A percentile compares a stretch with the other conserved stretches of the same genome.
Conservation (phyloP, 768 basidiomycete genomes). For the Hortiboletus flavorubellus region DNA sequence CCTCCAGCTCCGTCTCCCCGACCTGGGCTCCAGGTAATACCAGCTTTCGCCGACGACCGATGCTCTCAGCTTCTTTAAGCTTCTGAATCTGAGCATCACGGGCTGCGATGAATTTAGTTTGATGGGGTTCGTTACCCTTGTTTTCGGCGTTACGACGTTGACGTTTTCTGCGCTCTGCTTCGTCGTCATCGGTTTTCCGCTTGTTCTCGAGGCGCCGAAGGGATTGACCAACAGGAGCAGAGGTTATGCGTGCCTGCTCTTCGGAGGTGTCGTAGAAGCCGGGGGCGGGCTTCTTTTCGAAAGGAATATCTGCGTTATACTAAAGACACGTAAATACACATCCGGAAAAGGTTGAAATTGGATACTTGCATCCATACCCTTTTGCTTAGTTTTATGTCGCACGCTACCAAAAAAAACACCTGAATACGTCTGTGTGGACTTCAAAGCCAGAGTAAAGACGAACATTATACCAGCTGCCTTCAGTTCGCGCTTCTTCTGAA, state of each 20-base stretch:
- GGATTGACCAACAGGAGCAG: slow-evolving; percentile 90
- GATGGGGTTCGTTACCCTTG: slow-evolving; percentile 68
- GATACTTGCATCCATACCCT: slow-evolving; percentile 89
- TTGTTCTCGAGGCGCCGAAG: slow-evolving; percentile 94
- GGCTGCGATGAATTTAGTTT: slow-evolving; percentile 95
- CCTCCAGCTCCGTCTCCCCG: slow-evolving; percentile 90
- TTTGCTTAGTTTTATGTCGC: slow-evolving; percentile 92
- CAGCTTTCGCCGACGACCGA: slow-evolving; percentile 82
- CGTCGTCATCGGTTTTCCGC: slow-evolving; percentile 90
- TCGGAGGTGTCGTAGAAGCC: slow-evolving; percentile 98
- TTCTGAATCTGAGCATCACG: slow-evolving; percentile 98
- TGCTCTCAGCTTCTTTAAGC: slow-evolving; percentile 95
- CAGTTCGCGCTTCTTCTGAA: slow-evolving; percentile 97
- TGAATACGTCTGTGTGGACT: slow-evolving; percentile 1
- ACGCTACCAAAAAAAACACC: slow-evolving; percentile 46
- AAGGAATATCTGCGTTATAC: slow-evolving; percentile 99
- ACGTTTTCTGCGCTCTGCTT: slow-evolving; percentile 89
- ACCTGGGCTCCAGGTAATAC: slow-evolving; percentile 88
- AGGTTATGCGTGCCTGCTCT: slow-evolving; percentile 80
- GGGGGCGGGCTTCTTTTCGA: slow-evolving; percentile 92
- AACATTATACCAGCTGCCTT: slow-evolving; percentile 98
- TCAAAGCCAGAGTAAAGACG: slow-evolving; percentile 27
- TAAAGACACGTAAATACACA: slow-evolving; percentile 28
- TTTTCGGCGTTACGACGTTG: slow-evolving; percentile 62
- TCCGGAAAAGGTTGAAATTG: not conserved